A percentile compares a stretch with the other conserved stretches of the same genome.
phyloP scores from a whole-genome alignment of 225 moss, liverwort and hornwort species.

The Antitrichia curtipendula region DNA sequence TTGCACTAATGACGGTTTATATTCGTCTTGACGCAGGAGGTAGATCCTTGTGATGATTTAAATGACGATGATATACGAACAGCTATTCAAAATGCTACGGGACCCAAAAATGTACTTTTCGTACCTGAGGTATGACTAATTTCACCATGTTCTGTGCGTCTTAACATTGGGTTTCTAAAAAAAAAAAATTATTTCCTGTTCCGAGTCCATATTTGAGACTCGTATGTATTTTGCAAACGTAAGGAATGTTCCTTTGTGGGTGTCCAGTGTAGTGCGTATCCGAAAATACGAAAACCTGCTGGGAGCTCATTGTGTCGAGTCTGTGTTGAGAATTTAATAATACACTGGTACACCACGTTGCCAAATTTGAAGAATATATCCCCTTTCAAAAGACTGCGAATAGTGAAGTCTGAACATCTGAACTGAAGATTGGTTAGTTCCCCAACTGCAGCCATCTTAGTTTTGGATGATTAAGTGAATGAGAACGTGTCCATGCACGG shows the following conservation, averaged over 20 bases:
- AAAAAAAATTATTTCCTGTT: not conserved
- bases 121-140: constrained; percentile 81
- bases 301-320: not conserved
- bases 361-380: not conserved
- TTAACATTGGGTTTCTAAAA: not conserved
- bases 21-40: constrained; percentile 41
- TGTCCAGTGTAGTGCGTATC: not conserved
- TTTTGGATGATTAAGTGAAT: not conserved
- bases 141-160: not conserved
- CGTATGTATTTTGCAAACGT: not conserved
- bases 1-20: not conserved
- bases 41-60: constrained; percentile 97
- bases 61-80: constrained; percentile 97
- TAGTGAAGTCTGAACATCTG: not conserved
- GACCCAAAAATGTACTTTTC: constrained; percentile 98
- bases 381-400: not conserved
- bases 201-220: not conserved
- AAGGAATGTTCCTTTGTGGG: not conserved
- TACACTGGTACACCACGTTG: not conserved
- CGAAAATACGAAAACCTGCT: not conserved
- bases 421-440: not conserved
- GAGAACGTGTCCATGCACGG: not conserved
- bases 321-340: not conserved
- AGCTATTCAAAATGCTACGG: constrained; percentile 97
- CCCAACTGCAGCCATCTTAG: not conserved